A percentile compares a stretch with the other conserved stretches of the same genome.
These are phyloP conservation scores for Metarhizium anisopliae DNA, from an alignment of 2,329 filamentous ascomycete species.

Conservation along the genomic window DNA sequence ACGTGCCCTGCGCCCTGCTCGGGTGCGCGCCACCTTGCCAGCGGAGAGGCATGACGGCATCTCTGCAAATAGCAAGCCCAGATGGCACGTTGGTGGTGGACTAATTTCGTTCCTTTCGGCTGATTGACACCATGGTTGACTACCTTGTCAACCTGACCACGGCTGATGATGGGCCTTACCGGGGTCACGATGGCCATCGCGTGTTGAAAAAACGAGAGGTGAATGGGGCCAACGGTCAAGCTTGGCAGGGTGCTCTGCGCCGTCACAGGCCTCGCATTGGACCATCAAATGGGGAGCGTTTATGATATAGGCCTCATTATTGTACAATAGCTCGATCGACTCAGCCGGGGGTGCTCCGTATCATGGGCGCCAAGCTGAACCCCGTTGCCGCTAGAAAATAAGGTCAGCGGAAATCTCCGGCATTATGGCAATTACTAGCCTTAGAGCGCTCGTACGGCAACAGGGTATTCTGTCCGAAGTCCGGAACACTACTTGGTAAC, in stretches of 20 bases:
- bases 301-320: neutral
- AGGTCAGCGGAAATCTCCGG: conserved; percentile 5
- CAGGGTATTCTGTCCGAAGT: neutral
- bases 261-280: neutral
- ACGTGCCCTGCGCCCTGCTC: neutral
- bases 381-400: neutral
- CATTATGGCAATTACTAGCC: neutral
- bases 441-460: neutral
- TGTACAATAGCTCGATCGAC: neutral
- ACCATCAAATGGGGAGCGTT: neutral
- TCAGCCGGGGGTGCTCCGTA: neutral
- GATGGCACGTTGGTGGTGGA: neutral
- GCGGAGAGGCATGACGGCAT: neutral
- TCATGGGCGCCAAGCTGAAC: conserved; percentile 2
- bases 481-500: neutral
- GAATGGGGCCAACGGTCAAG: neutral
- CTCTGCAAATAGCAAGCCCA: neutral
- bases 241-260: neutral
- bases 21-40: neutral
- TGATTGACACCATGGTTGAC: neutral
- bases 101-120: neutral
- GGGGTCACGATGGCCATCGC: neutral
- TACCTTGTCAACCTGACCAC: neutral
- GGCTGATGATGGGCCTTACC: neutral
- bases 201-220: neutral